Evolutionary conservation across 345 rosid species (phyloP), one percentile per base, ranked within the genome.

Genomic region (Melaleuca quinquenervia): DNA sequence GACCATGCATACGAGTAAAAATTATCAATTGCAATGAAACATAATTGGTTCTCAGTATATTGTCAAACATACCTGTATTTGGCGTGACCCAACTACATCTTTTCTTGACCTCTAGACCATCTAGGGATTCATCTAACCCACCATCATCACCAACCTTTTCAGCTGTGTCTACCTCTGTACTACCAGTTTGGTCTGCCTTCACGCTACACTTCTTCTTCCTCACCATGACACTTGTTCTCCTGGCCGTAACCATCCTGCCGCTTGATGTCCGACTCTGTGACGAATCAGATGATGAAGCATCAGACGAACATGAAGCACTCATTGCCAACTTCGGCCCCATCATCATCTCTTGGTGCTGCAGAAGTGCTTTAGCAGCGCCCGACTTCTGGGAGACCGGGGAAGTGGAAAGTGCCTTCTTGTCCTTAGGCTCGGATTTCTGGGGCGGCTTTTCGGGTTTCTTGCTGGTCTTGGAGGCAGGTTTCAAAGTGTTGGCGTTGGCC

Each of bases 51-150:
- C 18, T 18, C 21, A 21, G 74, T 27, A 24, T 44, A 41, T 32
- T 55, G 48, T n/a, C 84, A 85, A 82, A 12, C 88, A 58, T 85
- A 96, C 98, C 98, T 74, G 98, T 86, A 87, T 90, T 94, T 24
- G 95, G 92, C 10, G 96, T 94, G 86, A 96, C 94, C 98, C 98
- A 96, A 26, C 94, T 90, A 85, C 98, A 95, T 51, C 93, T 92
- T 89, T 87, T 94, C 90, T 90, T 94, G 88, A 90, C 86, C 44
- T 90, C 89, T 85, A 90, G 85, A 89, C 90, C 91, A 91, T 92
- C 90, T 52, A 64, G 88, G 52, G 89, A 70, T 41, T 62, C 86
- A 62, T 48, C 84, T 64, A 80, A 84, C 53, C 86, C 86, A 78
- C 75, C 44, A 87, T 84, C 88, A 11, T 56, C 83, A 52, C 83